Evolutionary conservation across 2,329 filamentous ascomycete genomes (phyloP).

Genomic region (Xenosphaeropsis pyriputrescens): DNA sequence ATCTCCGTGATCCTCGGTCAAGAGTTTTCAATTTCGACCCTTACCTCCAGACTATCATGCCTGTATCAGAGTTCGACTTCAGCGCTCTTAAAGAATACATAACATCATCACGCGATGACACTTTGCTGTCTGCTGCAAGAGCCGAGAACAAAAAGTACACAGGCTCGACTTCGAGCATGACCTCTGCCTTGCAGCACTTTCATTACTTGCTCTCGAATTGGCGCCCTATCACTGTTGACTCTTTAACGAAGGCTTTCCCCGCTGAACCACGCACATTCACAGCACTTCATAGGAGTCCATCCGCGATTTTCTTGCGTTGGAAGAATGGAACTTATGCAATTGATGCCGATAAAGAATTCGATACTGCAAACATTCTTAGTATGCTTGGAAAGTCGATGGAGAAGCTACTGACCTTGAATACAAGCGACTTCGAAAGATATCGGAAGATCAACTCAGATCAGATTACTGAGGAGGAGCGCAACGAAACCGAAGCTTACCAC

Average conservation of each 20-base stretch:
- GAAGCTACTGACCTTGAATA: slow-evolving; percentile 76
- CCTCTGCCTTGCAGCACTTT: slow-evolving; percentile 72
- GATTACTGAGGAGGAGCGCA: slow-evolving; percentile 56
- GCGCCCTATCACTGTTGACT: slow-evolving; percentile 53
- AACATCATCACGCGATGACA: slow-evolving; percentile 74
- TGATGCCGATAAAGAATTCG: slow-evolving; percentile 88
- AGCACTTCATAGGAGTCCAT: slow-evolving; percentile 53
- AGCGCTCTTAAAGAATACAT: slow-evolving; percentile 73
- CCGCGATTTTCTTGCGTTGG: slow-evolving; percentile 68
- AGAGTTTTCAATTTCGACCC: slow-evolving; percentile 95
- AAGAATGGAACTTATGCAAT: slow-evolving; percentile 75
- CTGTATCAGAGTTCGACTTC: slow-evolving; percentile 84
- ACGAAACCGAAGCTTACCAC: slow-evolving; percentile 66
- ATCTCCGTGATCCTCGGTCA: slow-evolving; percentile 76
- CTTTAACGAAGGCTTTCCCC: slow-evolving; percentile 53
- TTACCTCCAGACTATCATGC: slow-evolving; percentile 87
- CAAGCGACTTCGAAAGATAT: slow-evolving; percentile 75
- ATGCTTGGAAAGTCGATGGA: slow-evolving; percentile 95
- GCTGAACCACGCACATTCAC: slow-evolving; percentile 55
- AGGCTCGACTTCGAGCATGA: slow-evolving; percentile 97
- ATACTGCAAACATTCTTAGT: slow-evolving; percentile 72
- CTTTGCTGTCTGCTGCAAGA: slow-evolving; percentile 53
- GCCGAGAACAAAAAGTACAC: slow-evolving; percentile 64
- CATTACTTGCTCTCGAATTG: slow-evolving; percentile 82
- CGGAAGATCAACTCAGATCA: slow-evolving; percentile 52